A percentile compares a stretch with the other conserved stretches of the same genome.
phyloP scores from a whole-genome alignment of 2,329 filamentous ascomycete genomes.

The Exophiala xenobiotica region DNA sequence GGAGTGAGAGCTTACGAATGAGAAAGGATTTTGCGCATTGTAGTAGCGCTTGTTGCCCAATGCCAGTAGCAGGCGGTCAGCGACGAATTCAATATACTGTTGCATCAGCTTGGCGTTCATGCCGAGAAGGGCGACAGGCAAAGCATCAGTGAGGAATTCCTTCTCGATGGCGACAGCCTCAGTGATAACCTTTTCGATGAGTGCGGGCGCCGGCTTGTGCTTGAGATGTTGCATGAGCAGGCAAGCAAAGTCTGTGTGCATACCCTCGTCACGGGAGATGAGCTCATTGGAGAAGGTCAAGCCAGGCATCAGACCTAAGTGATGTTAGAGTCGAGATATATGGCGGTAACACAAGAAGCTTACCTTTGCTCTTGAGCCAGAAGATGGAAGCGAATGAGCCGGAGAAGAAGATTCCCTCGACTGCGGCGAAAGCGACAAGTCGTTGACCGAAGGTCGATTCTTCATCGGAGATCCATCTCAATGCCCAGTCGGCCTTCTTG shows the following conservation, averaged over 20 bases:
- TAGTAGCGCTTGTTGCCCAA: conserved; percentile 95
- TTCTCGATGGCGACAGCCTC: conserved; percentile 95
- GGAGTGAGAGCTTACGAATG: conserved; percentile 65
- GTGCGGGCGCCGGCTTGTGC: conserved; percentile 78
- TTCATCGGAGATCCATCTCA: conserved; percentile 90
- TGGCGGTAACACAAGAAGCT: background rate
- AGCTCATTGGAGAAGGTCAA: conserved; percentile 99
- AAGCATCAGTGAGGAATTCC: conserved; percentile 94
- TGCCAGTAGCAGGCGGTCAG: conserved; percentile 87
- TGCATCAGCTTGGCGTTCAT: conserved; percentile 99
- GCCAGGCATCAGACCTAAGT: conserved; percentile 79
- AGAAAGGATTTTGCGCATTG: conserved; percentile 91
- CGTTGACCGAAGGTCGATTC: conserved; percentile 93
- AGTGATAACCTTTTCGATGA: conserved; percentile 83
- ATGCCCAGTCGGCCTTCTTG: conserved; percentile 98
- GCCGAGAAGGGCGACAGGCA: conserved; percentile 87
- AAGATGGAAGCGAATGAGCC: conserved; percentile 99
- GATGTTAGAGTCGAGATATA: background rate
- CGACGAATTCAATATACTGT: conserved; percentile 99
- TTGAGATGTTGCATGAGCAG: conserved; percentile 96
- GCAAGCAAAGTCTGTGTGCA: conserved; percentile 99
- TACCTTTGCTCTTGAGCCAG: conserved; percentile 97
- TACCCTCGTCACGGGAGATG: conserved; percentile 98
- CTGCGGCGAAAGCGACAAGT: conserved; percentile 92
- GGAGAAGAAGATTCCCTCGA: conserved; percentile 99